Base-by-base conservation (phyloP, 805 yeast genomes). In the Suhomyces prunicola region DNA sequence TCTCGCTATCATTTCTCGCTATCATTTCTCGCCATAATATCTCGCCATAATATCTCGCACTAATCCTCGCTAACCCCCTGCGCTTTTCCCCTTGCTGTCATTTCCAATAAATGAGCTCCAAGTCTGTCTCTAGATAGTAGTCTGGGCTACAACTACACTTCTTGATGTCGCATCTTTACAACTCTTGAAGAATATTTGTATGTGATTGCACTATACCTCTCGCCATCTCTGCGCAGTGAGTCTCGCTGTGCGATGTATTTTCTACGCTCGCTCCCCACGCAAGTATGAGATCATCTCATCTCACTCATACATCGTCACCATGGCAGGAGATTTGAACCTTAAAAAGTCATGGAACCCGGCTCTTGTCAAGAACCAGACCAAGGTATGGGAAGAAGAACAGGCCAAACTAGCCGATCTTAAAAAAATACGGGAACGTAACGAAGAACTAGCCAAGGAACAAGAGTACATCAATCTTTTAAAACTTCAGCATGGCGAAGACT, bases 311-410 rank as follows among this genome's bases (percentile, higher is more conserved):
- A 15, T 15, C 41, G 9, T 36, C 41, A 36, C 24, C 15, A 74
- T 74, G 66, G 88, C 91, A 1, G 89, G 91, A 5, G 97, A 92
- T 68, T 77, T 93, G 57, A 93, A 93, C 66, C 70, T 92, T 52
- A 88, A 93, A 72, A 93, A 93, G 67, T 93, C 98, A 56, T 93
- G 98, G 99, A 90, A 93, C 68, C 97, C 99, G 2, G 92, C 87
- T 46, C 76, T 90, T 48, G 74, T 88, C 65, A 88, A 87, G 66
- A 93, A 93, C 75, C 90, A 86, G 70, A 86, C 85, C 58, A 88
- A 86, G 62, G 92, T 93, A 35, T 87, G 96, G 93, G 78, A 84
- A 58, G 78, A 76, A 50, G 97, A 94, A 63, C 91, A 89, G 64
- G 86, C 86, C 41, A 84, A 87, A 7, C 71, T 90, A 6, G 80